Base-by-base conservation (phyloP, 1,284 basidiomycete species). In the Lentinula novae-zelandiae region DNA sequence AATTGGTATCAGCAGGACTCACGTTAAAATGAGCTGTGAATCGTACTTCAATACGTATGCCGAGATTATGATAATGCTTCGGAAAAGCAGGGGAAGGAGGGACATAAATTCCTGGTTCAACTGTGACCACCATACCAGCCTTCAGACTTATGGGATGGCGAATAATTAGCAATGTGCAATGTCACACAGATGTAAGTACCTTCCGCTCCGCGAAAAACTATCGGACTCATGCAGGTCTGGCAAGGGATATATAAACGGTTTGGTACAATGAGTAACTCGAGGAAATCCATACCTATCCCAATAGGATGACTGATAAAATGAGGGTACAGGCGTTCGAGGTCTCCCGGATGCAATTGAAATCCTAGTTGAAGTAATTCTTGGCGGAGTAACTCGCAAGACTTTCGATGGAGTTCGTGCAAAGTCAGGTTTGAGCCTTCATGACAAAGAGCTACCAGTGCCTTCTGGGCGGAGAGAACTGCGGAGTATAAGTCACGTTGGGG, bases 401-500 rank as follows among this genome's bases (percentile, higher is more conserved):
- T 77, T 22, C 85, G 78, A 72, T 99, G 97, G 15, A 99, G 81
- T 50, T 92, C 87, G 55, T 93, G 84, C 56, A 98, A 72, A 34
- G 79, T 84, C 58, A 86, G 74, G 4, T 76, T 74, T 10, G 81
- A 73, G 2, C 75, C 70, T 62, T 88, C 87, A 2, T 81, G 80
- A 69, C 90, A 93, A 2, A 86, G 71, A 1, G 72, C 69, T 33
- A 93, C 79, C 59, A 92, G 83, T 13, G 79, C 75, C 68, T 93
- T 93, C 68, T 94, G 89, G 0, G 83, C 88, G 13, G 82, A 77
- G n/a, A 95, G 80, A 2, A 95, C 85, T 5, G 90, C 93, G 8
- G 85, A 78, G 75, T 99, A 99, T 10, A 99, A 83, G 60, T 96
- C 95, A 31, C 82, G 79, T 71, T 99, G 97, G 1, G 95, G 79